A percentile compares a stretch with the other conserved stretches of the same genome.
Evolutionary conservation across 441 rosid genomes (phyloP).

Genomic region (Metrosideros polymorpha): DNA sequence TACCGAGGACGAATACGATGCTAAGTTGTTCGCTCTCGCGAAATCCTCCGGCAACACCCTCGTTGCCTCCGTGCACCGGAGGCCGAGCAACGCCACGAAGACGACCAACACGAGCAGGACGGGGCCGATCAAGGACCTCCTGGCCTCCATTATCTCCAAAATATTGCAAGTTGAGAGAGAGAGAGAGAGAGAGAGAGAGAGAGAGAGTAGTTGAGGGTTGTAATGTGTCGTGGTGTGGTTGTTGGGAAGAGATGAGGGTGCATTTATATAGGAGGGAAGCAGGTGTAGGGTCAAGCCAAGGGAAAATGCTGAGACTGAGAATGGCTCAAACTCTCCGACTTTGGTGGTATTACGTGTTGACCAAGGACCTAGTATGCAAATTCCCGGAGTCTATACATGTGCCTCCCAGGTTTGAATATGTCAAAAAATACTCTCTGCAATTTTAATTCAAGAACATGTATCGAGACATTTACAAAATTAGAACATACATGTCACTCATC

Average conservation of each 20-base stretch:
- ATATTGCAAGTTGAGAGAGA: not conserved
- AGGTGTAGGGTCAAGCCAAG: not conserved
- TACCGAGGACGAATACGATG: constrained; percentile 13
- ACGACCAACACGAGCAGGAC: constrained; percentile 12
- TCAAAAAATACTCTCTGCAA: not conserved
- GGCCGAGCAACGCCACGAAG: constrained; percentile 9
- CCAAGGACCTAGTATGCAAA: not conserved
- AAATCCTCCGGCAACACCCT: constrained; percentile 28
- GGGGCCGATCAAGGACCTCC: not conserved
- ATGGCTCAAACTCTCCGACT: not conserved
- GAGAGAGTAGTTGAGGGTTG: not conserved
- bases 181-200: not conserved
- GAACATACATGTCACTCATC: too few relatives aligned
- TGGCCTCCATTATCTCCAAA: constrained; percentile 8
- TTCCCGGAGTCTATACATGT: not conserved
- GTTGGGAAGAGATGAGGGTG: not conserved
- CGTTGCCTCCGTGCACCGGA: constrained; percentile 11
- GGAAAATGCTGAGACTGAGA: not conserved
- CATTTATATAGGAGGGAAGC: not conserved
- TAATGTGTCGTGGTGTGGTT: not conserved
- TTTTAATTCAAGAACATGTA: not conserved
- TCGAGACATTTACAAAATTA: not conserved
- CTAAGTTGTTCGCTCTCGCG: constrained; percentile 13
- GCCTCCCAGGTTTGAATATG: not conserved
- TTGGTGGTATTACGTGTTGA: constrained; percentile 17